Evolutionary conservation across 306 rosid genomes (phyloP).

Genomic region (Parietaria judaica): DNA sequence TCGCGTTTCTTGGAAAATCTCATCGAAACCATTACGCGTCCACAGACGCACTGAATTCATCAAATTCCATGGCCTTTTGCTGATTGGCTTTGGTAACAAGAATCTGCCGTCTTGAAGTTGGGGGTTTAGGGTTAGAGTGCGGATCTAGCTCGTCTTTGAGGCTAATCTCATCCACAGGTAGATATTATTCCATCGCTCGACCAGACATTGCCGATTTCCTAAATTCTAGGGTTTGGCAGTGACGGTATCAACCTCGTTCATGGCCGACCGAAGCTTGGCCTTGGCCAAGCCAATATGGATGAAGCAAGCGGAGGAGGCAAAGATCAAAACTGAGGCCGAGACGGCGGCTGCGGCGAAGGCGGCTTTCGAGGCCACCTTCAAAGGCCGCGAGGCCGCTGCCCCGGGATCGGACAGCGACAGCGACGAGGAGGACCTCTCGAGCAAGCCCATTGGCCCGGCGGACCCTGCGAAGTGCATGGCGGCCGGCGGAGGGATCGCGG

Average conservation of each 20-base stretch:
- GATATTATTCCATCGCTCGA: no score
- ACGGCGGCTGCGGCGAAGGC: slow-evolving; percentile 91
- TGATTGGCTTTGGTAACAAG: not conserved
- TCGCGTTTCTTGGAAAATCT: no score
- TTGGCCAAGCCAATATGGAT: slow-evolving; percentile 80
- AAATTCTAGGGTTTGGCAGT: not conserved
- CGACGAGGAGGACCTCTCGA: slow-evolving; percentile 59
- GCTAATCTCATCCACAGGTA: no score
- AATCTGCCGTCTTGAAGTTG: no score
- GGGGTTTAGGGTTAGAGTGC: no score
- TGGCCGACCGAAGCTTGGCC: slow-evolving; percentile 78
- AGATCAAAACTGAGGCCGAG: slow-evolving; percentile 87
- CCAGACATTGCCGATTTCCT: no score
- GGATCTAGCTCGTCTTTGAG: no score
- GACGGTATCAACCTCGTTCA: slow-evolving; percentile 14
- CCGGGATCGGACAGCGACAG: slow-evolving; percentile 71
- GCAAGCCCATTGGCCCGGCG: slow-evolving; percentile 82
- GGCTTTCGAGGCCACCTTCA: slow-evolving; percentile 95
- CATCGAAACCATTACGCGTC: no score
- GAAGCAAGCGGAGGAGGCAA: slow-evolving; percentile 99
- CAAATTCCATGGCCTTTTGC: not conserved
- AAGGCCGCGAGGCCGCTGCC: slow-evolving; percentile 42
- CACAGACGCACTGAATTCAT: no score
- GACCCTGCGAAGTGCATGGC: slow-evolving; percentile 85
- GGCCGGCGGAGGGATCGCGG: slow-evolving; percentile 79